Evolutionary conservation across 2,329 filamentous ascomycete genomes (phyloP).

Genomic region (Diaporthe citrichinensis): DNA sequence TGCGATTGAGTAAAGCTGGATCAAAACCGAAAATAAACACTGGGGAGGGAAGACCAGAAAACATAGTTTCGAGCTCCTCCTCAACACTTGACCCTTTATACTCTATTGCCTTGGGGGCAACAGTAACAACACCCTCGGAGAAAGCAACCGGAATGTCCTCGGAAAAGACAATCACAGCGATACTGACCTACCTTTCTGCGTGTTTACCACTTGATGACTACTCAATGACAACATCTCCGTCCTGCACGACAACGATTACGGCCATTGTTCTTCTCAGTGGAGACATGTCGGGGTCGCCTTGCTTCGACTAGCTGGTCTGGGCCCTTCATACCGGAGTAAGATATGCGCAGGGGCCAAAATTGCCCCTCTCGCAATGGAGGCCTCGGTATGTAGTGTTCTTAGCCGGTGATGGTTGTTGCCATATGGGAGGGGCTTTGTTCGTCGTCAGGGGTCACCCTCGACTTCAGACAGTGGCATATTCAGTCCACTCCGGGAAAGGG

Average conservation of each 20-base stretch:
- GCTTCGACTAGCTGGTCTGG: constrained; percentile 22
- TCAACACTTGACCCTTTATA: background rate
- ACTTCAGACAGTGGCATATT: background rate
- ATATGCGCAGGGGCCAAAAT: background rate
- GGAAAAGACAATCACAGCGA: background rate
- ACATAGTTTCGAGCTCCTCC: background rate
- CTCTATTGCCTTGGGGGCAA: too few species aligned
- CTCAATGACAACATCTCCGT: background rate
- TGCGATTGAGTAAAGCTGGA: background rate
- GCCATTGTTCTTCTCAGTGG: background rate
- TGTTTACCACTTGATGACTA: background rate
- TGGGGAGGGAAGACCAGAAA: background rate
- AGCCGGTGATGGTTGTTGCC: background rate
- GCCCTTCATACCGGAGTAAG: background rate
- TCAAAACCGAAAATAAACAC: background rate
- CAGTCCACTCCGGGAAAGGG: background rate
- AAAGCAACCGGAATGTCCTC: background rate
- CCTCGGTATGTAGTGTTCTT: background rate
- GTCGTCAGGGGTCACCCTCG: background rate
- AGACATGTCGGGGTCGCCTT: background rate
- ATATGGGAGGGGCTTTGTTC: background rate
- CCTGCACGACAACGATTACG: constrained; percentile 16
- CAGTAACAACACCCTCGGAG: background rate
- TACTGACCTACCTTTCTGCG: background rate
- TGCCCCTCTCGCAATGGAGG: background rate